Evolutionary conservation across 2,329 filamentous ascomycete species (phyloP), one percentile per base, ranked within the genome.

Genomic region (Neofusicoccum umdonicola): DNA sequence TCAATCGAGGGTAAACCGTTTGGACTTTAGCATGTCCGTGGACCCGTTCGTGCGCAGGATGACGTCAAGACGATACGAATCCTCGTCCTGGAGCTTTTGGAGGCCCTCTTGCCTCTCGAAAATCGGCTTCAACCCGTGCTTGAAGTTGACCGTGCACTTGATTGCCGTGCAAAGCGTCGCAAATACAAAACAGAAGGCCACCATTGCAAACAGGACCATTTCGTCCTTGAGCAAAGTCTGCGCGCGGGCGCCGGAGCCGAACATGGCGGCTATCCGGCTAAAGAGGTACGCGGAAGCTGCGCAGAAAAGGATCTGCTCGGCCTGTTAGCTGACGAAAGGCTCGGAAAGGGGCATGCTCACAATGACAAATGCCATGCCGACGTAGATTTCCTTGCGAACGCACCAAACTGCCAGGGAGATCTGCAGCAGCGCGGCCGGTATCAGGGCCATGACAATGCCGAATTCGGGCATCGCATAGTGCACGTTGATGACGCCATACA

Each of bases 391-490:
- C 2, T 42, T 50, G 31, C 68, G 66, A 1, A 66, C 65, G 52
- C 63, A 70, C 31, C 67, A 68, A 11, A 72, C 48, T 1, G 58
- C 31, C 3, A 62, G 22, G 2, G 31, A 57, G 5, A 70, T 39
- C 11, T 69, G 67, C 2, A 71, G 37, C 4, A 69, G 47, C 0
- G 66, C 52, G 15, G 65, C 54, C 2, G 71, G 71, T 34, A 73
- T 70, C 8, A 73, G 62, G 1, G 67, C 66, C 41, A 73, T 66
- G 0, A 69, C 71, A 13, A 72, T 51, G 7, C 66, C 60, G 37
- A 71, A 72, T 7, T 72, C 71, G 3, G 71, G 71, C 42, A 68
- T 34, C 1, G 15, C 6, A 42, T 66, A 72, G 45, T 72, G 70
- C 0, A 72, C 69, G 31, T 70, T 48, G 34, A 72, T 62, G 4